Conservation (phyloP, 1,139 yeast genomes). For the Suhomyces taliae region DNA sequence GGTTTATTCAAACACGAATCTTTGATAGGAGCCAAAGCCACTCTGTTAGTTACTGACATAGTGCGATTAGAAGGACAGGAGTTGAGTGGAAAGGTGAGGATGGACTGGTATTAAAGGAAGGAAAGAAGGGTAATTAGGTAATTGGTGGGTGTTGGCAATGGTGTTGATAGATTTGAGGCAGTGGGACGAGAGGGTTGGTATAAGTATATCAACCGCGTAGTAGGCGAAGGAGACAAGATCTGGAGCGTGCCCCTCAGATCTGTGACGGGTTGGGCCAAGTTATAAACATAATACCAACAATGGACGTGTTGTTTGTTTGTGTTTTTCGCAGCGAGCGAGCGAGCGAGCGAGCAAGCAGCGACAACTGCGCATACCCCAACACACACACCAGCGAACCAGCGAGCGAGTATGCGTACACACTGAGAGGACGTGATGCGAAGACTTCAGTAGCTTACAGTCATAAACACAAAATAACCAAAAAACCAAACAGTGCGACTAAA, state of each 20-base stretch:
- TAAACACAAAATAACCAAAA: too few species aligned
- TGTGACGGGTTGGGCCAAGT: constrained; percentile 8
- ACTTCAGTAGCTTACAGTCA: background rate
- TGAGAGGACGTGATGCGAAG: constrained; percentile 2
- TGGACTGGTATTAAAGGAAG: background rate
- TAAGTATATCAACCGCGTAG: constrained; percentile 2
- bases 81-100: background rate
- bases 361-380: too few species aligned
- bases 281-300: constrained; percentile 7
- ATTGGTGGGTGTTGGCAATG: background rate
- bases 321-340: background rate
- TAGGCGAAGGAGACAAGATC: background rate
- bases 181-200: background rate
- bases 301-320: constrained; percentile 10
- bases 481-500: too few species aligned
- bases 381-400: too few species aligned
- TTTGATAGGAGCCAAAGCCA: constrained; percentile 40
- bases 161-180: background rate
- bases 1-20: constrained; percentile 31
- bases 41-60: constrained; percentile 24
- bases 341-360: background rate
- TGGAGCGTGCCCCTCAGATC: constrained; percentile 3
- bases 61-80: background rate
- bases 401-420: background rate
- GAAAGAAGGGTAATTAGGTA: background rate